These are phyloP conservation scores for Trichocladium uniseriatum DNA, from an alignment of 495 filamentous ascomycete genomes.

Conservation along the genomic window DNA sequence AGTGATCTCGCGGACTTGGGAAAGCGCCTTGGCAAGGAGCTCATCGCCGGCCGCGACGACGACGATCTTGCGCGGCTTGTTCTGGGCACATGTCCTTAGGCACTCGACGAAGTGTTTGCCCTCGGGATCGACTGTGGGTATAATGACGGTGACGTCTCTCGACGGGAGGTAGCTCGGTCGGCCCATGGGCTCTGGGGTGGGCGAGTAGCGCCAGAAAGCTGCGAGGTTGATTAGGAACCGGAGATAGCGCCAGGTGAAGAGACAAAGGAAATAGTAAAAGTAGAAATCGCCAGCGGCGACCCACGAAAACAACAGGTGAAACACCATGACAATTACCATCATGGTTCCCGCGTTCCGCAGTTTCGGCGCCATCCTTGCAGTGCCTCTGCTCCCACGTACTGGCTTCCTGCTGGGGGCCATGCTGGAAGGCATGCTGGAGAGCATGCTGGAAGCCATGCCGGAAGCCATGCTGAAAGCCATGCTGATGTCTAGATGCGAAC, in stretches of 20 bases:
- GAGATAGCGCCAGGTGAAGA: constrained; percentile 33
- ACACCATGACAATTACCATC: neutral
- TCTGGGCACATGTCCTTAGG: constrained; percentile 23
- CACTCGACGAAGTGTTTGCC: constrained; percentile 29
- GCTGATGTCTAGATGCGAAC: too few species aligned
- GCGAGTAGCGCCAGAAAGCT: constrained; percentile 38
- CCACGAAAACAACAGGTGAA: neutral
- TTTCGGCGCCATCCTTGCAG: neutral
- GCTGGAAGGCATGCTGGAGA: too few species aligned
- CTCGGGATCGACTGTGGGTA: constrained; percentile 41
- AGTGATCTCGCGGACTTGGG: constrained; percentile 5
- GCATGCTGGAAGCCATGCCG: too few species aligned
- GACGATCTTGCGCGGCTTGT: constrained; percentile 28
- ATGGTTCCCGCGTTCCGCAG: neutral
- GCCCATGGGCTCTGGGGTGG: constrained; percentile 19
- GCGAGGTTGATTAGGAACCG: constrained; percentile 39
- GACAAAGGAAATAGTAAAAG: constrained; percentile 16
- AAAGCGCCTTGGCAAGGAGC: constrained; percentile 7
- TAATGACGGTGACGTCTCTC: constrained; percentile 45
- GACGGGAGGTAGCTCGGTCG: constrained; percentile 29
- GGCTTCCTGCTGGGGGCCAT: too few species aligned
- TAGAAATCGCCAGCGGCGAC: neutral
- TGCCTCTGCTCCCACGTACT: neutral
- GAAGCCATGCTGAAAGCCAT: too few species aligned
- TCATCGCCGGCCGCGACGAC: constrained; percentile 28